A percentile compares a stretch with the other conserved stretches of the same genome.
phyloP scores from a whole-genome alignment of 306 rosid genomes.

The Geum urbanum region DNA sequence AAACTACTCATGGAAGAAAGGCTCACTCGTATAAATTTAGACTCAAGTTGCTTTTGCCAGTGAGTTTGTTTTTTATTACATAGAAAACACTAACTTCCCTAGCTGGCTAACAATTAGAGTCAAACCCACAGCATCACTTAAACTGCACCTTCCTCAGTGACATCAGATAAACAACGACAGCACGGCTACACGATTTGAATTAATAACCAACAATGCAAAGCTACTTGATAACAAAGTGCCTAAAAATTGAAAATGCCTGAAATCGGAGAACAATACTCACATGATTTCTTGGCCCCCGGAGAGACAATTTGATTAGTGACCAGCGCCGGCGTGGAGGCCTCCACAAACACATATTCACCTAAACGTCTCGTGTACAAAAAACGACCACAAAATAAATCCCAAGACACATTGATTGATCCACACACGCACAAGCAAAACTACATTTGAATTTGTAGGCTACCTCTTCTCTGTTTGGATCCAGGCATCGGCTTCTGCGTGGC shows the following conservation, averaged over 20 bases:
- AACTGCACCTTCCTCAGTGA: neutral
- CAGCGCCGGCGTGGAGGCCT: conserved; percentile 53
- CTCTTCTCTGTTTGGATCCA: conserved; percentile 84
- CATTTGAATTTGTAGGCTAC: conserved; percentile 19
- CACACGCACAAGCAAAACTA: neutral
- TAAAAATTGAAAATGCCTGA: neutral
- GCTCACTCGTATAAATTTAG: neutral
- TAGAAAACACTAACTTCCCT: neutral
- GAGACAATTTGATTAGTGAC: conserved; percentile 76
- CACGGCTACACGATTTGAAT: neutral
- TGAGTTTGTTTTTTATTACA: neutral
- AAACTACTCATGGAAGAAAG: neutral
- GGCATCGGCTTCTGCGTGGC: conserved; percentile 70
- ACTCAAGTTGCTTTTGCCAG: neutral
- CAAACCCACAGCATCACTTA: neutral
- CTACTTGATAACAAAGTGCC: neutral
- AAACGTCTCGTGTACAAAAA: conserved; percentile 12
- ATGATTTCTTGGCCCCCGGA: conserved; percentile 69
- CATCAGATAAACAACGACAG: too few relatives aligned
- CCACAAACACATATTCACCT: conserved; percentile 83
- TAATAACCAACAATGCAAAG: neutral
- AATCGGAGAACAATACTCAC: conserved; percentile 38
- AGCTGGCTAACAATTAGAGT: neutral
- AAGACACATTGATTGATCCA: neutral
- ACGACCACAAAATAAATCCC: conserved; percentile 4